Evolutionary conservation across 129 eudicot genomes (phyloP).

Genomic region (Helianthus tuberosus): DNA sequence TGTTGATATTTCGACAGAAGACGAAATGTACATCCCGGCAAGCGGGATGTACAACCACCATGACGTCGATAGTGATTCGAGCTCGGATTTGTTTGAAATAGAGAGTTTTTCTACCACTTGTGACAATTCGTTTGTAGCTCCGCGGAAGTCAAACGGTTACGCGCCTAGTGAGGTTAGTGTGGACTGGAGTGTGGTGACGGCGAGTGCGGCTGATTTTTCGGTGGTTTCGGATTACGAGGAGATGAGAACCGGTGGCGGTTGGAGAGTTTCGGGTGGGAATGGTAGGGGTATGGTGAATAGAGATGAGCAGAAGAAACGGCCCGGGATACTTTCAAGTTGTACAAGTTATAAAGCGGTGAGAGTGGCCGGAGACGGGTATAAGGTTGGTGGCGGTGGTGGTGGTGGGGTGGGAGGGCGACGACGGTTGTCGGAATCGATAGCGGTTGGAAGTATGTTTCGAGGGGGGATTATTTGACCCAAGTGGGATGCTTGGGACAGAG

Average conservation of each 20-base stretch:
- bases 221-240: constrained; percentile 50
- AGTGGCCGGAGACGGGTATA: constrained; percentile 52
- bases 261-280: constrained; percentile 25
- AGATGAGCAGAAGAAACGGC: constrained; percentile 43
- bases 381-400: constrained; percentile 10
- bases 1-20: constrained; percentile 37
- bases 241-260: constrained; percentile 14
- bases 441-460: constrained; percentile 52
- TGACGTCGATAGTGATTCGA: constrained; percentile 75
- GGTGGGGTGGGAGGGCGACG: constrained; percentile 29
- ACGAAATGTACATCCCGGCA: constrained; percentile 35
- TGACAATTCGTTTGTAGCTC: constrained; percentile 37
- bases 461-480: constrained; percentile 43
- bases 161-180: constrained; percentile 95
- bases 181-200: constrained; percentile 91
- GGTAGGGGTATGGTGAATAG: constrained; percentile 27
- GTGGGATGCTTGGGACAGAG: neutral
- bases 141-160: constrained; percentile 50
- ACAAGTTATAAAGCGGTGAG: constrained; percentile 71
- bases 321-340: constrained; percentile 66
- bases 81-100: constrained; percentile 89
- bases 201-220: constrained; percentile 82
- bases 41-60: constrained; percentile 32
- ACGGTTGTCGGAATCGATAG: constrained; percentile 35
- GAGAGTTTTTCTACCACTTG: constrained; percentile 72